These are phyloP conservation scores for Magnolia sinica DNA, from an alignment of 164 flowering plant species.

Conservation along the genomic window DNA sequence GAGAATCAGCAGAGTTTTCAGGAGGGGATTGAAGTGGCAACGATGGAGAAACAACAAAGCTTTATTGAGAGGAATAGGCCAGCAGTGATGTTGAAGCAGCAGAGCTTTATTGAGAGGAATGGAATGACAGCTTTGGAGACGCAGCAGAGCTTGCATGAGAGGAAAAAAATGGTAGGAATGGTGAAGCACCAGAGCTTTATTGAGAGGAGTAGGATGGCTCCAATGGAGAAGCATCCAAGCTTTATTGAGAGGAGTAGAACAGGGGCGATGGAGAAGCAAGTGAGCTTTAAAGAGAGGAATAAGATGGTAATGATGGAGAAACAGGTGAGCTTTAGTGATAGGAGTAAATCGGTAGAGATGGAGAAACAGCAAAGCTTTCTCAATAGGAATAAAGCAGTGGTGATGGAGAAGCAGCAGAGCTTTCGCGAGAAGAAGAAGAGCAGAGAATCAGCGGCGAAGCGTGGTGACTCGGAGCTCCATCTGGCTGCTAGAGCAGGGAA, in stretches of 20 bases:
- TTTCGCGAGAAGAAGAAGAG: conserved; percentile 56
- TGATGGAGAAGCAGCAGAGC: conserved; percentile 44
- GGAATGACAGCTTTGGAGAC: conserved; percentile 26
- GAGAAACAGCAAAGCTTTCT: conserved; percentile 43
- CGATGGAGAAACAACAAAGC: neutral
- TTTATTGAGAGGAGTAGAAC: conserved; percentile 51
- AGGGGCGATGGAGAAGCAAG: conserved; percentile 71
- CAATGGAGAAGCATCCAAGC: conserved; percentile 44
- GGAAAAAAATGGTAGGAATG: conserved; percentile 5
- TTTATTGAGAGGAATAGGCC: neutral
- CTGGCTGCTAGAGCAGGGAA: conserved; percentile 75
- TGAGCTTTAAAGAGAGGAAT: conserved; percentile 23
- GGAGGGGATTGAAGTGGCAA: neutral
- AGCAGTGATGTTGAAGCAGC: conserved; percentile 39
- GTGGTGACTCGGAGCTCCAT: conserved; percentile 79
- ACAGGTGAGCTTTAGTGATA: conserved; percentile 50
- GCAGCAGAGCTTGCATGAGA: conserved; percentile 35
- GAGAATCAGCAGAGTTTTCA: neutral
- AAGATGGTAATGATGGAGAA: conserved; percentile 28
- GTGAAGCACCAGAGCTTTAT: conserved; percentile 34
- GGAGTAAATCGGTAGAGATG: conserved; percentile 40
- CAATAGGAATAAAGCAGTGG: conserved; percentile 1
- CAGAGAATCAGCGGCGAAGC: conserved; percentile 78
- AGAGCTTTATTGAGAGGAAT: conserved; percentile 48
- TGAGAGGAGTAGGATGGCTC: conserved; percentile 18